Evolutionary conservation across 2,329 filamentous ascomycete genomes (phyloP).

Genomic region (Colletotrichum ledebouriae): DNA sequence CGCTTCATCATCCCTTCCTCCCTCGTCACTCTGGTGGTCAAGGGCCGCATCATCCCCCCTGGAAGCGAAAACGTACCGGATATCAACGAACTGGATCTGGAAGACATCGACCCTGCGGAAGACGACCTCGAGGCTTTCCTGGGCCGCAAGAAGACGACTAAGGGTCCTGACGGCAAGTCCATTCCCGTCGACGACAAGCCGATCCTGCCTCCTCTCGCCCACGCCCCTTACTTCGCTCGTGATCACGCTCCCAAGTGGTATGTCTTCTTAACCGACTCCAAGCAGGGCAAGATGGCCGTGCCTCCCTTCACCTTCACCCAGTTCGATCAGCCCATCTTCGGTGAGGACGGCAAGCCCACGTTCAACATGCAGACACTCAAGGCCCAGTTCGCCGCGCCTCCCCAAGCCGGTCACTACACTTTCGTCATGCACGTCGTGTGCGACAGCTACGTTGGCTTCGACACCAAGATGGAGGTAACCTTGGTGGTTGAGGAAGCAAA

Average conservation of each 20-base stretch:
- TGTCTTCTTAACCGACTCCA: slow-evolving; percentile 92
- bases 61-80: slow-evolving; percentile 81
- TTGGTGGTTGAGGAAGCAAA: slow-evolving; percentile 89
- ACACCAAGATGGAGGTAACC: slow-evolving; percentile 91
- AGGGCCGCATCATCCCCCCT: slow-evolving; percentile 92
- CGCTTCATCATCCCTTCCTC: slow-evolving; percentile 92
- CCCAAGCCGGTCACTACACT: slow-evolving; percentile 91
- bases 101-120: slow-evolving; percentile 93
- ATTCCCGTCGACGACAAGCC: slow-evolving; percentile 71
- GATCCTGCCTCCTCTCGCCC: slow-evolving; percentile 85
- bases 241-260: slow-evolving; percentile 94
- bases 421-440: slow-evolving; percentile 96
- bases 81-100: slow-evolving; percentile 82
- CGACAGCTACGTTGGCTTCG: slow-evolving; percentile 95
- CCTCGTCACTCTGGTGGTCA: slow-evolving; percentile 93
- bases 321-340: slow-evolving; percentile 91
- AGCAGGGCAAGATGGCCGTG: slow-evolving; percentile 95
- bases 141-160: slow-evolving; percentile 76
- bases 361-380: slow-evolving; percentile 97
- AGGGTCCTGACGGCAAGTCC: slow-evolving; percentile 70
- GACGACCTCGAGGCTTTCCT: slow-evolving; percentile 89
- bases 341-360: slow-evolving; percentile 84
- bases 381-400: slow-evolving; percentile 95
- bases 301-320: slow-evolving; percentile 95
- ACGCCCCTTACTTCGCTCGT: slow-evolving; percentile 90